A percentile compares a stretch with the other conserved stretches of the same genome.
phyloP scores from a whole-genome alignment of 2,329 filamentous ascomycete species.

The Pseudogymnoascus sp. region DNA sequence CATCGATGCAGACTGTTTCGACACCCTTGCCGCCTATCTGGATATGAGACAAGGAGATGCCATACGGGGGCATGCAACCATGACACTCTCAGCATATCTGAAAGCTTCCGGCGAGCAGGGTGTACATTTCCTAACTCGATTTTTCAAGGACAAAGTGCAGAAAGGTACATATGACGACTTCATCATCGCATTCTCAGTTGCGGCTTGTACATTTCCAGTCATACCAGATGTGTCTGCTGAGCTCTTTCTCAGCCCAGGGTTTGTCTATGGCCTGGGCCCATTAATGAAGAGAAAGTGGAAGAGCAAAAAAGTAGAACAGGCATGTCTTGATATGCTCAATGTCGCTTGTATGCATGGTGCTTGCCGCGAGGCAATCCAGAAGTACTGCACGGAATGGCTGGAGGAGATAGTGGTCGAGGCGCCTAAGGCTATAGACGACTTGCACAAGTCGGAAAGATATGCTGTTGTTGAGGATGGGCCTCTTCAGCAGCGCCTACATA shows the following conservation, averaged over 20 bases:
- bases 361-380: constrained; percentile 75
- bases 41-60: constrained; percentile 70
- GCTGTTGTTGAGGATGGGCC: constrained; percentile 23
- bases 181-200: constrained; percentile 88
- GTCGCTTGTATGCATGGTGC: constrained; percentile 78
- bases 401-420: constrained; percentile 67
- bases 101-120: constrained; percentile 67
- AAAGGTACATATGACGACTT: constrained; percentile 79
- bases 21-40: constrained; percentile 77
- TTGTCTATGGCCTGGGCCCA: constrained; percentile 66
- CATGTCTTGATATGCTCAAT: constrained; percentile 81
- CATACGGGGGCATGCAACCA: constrained; percentile 70
- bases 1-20: constrained; percentile 67
- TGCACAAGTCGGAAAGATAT: constrained; percentile 17
- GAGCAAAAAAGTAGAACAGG: constrained; percentile 75
- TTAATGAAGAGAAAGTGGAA: constrained; percentile 75
- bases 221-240: constrained; percentile 64
- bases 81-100: constrained; percentile 76
- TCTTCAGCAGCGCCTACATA: constrained; percentile 37
- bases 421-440: constrained; percentile 40
- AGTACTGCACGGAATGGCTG: constrained; percentile 80
- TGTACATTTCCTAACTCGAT: constrained; percentile 58
- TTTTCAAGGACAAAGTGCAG: constrained; percentile 63
- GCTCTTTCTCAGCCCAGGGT: constrained; percentile 82
- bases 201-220: constrained; percentile 78